Conservation (phyloP, 164 flowering plant species). For the Vitis rotundifolia region DNA sequence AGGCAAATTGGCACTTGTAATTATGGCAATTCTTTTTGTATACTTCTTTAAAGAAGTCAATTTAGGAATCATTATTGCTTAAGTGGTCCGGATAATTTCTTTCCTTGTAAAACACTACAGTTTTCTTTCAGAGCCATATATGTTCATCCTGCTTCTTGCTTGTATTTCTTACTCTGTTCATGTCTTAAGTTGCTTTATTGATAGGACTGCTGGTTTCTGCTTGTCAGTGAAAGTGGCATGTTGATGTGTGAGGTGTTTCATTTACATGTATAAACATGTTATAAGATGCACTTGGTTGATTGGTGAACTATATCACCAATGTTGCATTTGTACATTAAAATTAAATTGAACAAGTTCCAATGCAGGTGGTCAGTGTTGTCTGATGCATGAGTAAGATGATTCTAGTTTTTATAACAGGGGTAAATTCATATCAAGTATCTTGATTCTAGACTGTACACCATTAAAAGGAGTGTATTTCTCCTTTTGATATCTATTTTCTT, state of each 20-base stretch:
- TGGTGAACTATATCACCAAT: background rate
- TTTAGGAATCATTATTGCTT: conserved; percentile 17
- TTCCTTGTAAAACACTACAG: conserved; percentile 16
- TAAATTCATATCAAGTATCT: too few relatives aligned
- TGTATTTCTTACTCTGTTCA: background rate
- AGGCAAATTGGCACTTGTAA: conserved; percentile 37
- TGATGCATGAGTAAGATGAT: too few relatives aligned
- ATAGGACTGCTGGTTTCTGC: background rate
- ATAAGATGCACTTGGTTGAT: background rate
- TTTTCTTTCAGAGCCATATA: conserved; percentile 4
- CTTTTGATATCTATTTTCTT: background rate
- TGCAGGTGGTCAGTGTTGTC: too few relatives aligned
- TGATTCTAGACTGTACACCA: too few relatives aligned
- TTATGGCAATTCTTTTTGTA: conserved; percentile 47
- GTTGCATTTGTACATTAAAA: background rate
- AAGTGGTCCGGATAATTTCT: conserved; percentile 23
- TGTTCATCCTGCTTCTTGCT: background rate
- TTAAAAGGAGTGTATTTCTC: background rate
- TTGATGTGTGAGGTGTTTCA: background rate
- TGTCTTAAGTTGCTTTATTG: background rate
- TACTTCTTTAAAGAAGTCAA: conserved; percentile 24
- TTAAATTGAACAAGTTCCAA: background rate
- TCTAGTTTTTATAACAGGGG: too few relatives aligned
- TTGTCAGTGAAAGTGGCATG: background rate
- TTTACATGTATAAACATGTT: background rate